These are phyloP conservation scores for Aspergillus bombycis DNA, from an alignment of 2,329 filamentous ascomycete genomes.

Conservation along the genomic window DNA sequence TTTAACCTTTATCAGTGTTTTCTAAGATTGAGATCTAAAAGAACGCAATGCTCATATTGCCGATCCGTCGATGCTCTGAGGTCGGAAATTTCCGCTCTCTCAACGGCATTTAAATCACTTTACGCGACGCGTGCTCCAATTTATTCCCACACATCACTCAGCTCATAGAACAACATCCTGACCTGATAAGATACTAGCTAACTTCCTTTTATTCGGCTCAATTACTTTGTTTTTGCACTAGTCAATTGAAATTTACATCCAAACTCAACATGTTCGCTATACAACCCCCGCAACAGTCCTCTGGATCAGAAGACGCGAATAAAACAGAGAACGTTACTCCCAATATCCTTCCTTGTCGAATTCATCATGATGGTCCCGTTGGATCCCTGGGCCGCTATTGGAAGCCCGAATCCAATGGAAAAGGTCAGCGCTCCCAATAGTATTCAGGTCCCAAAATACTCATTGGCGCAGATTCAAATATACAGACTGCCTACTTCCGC, in stretches of 20 bases:
- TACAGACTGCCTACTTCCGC: slow-evolving; percentile 69
- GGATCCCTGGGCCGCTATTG: slow-evolving; percentile 69
- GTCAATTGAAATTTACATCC: neutral
- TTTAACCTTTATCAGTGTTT: neutral
- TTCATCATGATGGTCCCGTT: slow-evolving; percentile 77
- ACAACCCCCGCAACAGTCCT: slow-evolving; percentile 29
- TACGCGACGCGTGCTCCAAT: slow-evolving; percentile 34
- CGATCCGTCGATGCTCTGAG: neutral
- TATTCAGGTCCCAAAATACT: slow-evolving; percentile 6
- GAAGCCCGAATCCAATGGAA: slow-evolving; percentile 58
- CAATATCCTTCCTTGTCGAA: slow-evolving; percentile 77
- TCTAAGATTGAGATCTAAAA: neutral
- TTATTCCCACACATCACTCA: neutral
- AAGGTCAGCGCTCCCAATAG: slow-evolving; percentile 36
- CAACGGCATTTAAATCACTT: slow-evolving; percentile 23
- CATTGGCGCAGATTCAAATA: slow-evolving; percentile 28
- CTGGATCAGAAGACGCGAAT: slow-evolving; percentile 21
- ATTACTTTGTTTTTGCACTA: neutral
- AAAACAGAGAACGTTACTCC: slow-evolving; percentile 53
- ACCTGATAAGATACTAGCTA: neutral
- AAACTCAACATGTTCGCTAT: slow-evolving; percentile 38
- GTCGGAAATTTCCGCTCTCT: slow-evolving; percentile 7
- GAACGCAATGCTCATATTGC: neutral
- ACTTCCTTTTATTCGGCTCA: neutral
- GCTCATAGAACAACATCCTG: neutral